Conservation (phyloP, 176 grass and related monocot species). For the Eragrostis curvula region DNA sequence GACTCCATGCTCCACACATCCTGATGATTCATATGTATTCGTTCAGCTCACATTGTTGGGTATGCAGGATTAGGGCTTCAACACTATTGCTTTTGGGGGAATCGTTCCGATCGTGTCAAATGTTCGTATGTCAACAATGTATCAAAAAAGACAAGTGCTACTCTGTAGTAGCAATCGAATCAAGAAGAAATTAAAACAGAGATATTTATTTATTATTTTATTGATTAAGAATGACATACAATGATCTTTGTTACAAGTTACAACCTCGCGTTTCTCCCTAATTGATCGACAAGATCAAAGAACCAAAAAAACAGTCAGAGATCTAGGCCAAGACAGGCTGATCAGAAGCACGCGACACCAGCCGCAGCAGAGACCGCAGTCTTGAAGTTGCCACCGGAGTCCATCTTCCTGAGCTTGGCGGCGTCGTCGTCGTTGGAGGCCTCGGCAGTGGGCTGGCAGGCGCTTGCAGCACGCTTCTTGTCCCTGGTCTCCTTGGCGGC, state of each 20-base stretch:
- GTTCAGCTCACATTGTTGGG: too few relatives aligned
- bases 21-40: too few relatives aligned
- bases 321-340: not conserved
- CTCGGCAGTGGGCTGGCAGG: not conserved
- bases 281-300: not conserved
- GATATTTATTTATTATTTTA: too few relatives aligned
- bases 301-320: not conserved
- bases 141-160: too few relatives aligned
- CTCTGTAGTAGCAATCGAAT: too few relatives aligned
- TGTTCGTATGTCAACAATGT: too few relatives aligned
- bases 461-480: slow-evolving; percentile 23
- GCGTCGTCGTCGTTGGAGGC: not conserved
- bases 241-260: not conserved
- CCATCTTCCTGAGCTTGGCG: slow-evolving; percentile 16
- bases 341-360: slow-evolving; percentile 3
- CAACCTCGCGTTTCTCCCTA: not conserved
- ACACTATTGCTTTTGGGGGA: too few relatives aligned
- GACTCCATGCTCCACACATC: too few relatives aligned
- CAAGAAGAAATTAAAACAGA: too few relatives aligned
- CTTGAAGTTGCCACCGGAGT: not conserved
- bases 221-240: not conserved
- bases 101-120: too few relatives aligned
- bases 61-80: too few relatives aligned
- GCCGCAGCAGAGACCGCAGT: not conserved
- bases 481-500: not conserved